phyloP scores from a whole-genome alignment of 306 rosid genomes.

The Glycine tomentella region DNA sequence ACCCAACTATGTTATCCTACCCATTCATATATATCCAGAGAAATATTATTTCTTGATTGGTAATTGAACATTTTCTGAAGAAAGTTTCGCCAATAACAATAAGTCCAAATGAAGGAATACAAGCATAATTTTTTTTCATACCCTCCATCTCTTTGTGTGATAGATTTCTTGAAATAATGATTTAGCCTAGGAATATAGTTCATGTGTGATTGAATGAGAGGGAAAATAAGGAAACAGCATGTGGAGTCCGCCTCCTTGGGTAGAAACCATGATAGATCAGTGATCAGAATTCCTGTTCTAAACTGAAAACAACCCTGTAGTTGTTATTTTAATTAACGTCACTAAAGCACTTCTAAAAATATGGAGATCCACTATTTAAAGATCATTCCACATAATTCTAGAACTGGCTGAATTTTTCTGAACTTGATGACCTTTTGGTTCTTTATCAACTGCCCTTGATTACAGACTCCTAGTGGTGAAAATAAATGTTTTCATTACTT shows the following conservation, averaged over 20 bases:
- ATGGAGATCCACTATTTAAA: background rate
- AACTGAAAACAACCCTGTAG: no score
- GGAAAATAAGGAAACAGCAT: slow-evolving; percentile 16
- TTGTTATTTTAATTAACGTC: no score
- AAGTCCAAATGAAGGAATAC: no score
- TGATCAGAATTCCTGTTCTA: no score
- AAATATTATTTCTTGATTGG: background rate
- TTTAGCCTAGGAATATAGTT: background rate
- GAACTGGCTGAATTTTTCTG: background rate
- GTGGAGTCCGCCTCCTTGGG: background rate
- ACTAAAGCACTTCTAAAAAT: no score
- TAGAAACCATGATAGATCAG: no score
- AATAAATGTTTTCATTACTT: background rate
- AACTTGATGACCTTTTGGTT: background rate
- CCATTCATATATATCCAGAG: background rate
- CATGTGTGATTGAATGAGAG: background rate
- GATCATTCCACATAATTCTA: background rate
- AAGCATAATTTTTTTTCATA: no score
- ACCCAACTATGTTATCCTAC: background rate
- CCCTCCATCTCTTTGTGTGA: background rate
- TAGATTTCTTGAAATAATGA: background rate
- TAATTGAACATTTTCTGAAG: background rate
- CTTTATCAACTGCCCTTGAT: background rate
- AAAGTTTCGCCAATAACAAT: background rate
- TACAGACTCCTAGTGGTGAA: background rate